Evolutionary conservation across 2,329 filamentous ascomycete genomes (phyloP), one percentile per base, ranked within the genome.

Genomic region (Madurella fahalii): DNA sequence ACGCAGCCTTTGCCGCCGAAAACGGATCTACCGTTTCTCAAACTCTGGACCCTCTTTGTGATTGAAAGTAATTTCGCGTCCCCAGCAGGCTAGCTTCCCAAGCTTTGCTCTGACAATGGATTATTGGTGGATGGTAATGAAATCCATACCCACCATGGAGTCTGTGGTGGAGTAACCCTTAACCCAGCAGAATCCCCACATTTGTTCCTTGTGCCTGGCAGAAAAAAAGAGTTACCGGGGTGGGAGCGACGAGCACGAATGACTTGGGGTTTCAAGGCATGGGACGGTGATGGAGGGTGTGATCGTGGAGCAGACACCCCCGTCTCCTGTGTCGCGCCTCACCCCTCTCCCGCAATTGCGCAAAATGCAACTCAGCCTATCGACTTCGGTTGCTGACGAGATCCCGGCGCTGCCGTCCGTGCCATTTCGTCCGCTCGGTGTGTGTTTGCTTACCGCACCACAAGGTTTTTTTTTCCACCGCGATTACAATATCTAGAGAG

Each of bases 281-380:
- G 11, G 34, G 34, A 37, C 34, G 34, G 34, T 15, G 34, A 44
- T 52, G 49, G 49, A 51, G 49, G 31, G 49, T 51, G 37, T 42
- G 41, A 51, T 51, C 41, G 49, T 43, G 13, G 18, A 31, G 31
- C 41, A 51, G 44, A 44, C 25, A 34, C 32, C 49, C 31, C 49
- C 41, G 39, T 25, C 25, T 7, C 3, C 25, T 25, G 25, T 25
- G 4, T 25, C 25, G 25, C 25, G 25, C 34, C 34, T 37, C 34
- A 12, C 13, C 31, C 32, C 34, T 37, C 50, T 52, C 42, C 42
- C 31, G 50, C 42, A 52, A 46, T 52, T 37, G 34, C 34, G 37
- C 42, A 43, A 52, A 52, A 51, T 51, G 49, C 18, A 45, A 51
- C 49, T 39, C 39, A 25, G 7, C 25, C 25, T 25, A 25, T 25